These are phyloP conservation scores for Dactylellina sp. DNA, from an alignment of 2,329 filamentous ascomycete genomes.

Conservation along the genomic window DNA sequence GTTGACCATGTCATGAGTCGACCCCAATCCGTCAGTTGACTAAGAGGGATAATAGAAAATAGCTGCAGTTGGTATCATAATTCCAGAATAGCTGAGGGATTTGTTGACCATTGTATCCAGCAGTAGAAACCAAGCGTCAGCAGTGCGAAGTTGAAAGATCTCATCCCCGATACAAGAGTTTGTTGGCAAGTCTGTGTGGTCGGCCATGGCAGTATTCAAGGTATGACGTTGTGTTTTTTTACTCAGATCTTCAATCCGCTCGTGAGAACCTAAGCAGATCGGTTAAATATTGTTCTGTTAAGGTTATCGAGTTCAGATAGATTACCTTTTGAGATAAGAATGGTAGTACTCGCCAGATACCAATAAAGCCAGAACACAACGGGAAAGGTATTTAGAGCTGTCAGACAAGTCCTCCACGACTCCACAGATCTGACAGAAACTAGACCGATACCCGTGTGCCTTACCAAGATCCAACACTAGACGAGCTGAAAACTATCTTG, in stretches of 20 bases:
- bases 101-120: constrained; percentile 16
- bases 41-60: constrained; percentile 12
- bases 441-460: not conserved
- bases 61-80: constrained; percentile 50
- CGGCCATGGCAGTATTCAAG: constrained; percentile 15
- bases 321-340: constrained; percentile 32
- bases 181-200: constrained; percentile 33
- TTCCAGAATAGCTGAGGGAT: constrained; percentile 20
- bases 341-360: constrained; percentile 16
- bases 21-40: constrained; percentile 24
- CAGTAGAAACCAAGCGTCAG: constrained; percentile 14
- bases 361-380: constrained; percentile 20
- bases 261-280: not conserved
- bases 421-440: not conserved
- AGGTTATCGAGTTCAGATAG: not conserved
- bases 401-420: constrained; percentile 7
- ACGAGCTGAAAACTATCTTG: constrained; percentile 26
- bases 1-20: constrained; percentile 53
- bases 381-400: not conserved
- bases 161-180: constrained; percentile 17
- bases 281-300: not conserved
- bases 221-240: constrained; percentile 3
- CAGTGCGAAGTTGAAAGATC: constrained; percentile 17
- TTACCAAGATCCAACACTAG: constrained; percentile 40
- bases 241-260: constrained; percentile 16